Evolutionary conservation across 2,329 filamentous ascomycete genomes (phyloP).

Genomic region (Ophiostoma sp.): DNA sequence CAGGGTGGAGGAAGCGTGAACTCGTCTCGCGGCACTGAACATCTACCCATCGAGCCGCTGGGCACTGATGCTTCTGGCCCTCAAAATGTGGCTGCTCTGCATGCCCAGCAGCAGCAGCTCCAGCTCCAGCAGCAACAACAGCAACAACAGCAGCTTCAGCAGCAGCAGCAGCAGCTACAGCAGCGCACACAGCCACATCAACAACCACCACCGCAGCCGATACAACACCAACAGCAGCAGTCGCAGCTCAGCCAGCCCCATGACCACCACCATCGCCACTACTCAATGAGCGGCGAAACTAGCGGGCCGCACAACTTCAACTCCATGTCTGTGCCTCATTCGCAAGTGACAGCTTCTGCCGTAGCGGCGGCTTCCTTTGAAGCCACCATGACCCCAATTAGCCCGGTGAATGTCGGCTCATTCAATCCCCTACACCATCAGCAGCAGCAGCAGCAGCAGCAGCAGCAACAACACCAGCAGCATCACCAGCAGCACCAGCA

Average conservation of each 20-base stretch:
- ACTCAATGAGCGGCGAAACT: background rate
- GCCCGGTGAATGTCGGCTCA: constrained; percentile 41
- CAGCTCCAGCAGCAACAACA: constrained; percentile 36
- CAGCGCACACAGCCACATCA: constrained; percentile 39
- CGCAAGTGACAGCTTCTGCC: constrained; percentile 40
- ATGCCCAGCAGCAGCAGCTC: constrained; percentile 32
- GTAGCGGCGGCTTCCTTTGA: constrained; percentile 42
- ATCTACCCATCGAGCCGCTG: constrained; percentile 31
- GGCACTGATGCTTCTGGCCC: constrained; percentile 30
- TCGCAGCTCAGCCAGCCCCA: constrained; percentile 40
- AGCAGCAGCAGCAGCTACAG: constrained; percentile 26
- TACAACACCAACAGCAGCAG: constrained; percentile 37
- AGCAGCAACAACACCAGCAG: constrained; percentile 24
- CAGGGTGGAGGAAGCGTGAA: background rate
- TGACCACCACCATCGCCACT: constrained; percentile 30
- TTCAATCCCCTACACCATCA: constrained; percentile 32
- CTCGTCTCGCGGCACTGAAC: background rate
- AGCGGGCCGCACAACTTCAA: constrained; percentile 33
- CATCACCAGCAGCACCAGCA: background rate
- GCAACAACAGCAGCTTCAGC: constrained; percentile 34
- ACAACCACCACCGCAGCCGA: constrained; percentile 39
- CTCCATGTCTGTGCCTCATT: constrained; percentile 39
- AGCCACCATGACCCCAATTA: constrained; percentile 46
- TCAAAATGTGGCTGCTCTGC: constrained; percentile 18
- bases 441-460: constrained; percentile 28